Conservation (phyloP, 1,284 basidiomycete species). For the Mycena sp. region DNA sequence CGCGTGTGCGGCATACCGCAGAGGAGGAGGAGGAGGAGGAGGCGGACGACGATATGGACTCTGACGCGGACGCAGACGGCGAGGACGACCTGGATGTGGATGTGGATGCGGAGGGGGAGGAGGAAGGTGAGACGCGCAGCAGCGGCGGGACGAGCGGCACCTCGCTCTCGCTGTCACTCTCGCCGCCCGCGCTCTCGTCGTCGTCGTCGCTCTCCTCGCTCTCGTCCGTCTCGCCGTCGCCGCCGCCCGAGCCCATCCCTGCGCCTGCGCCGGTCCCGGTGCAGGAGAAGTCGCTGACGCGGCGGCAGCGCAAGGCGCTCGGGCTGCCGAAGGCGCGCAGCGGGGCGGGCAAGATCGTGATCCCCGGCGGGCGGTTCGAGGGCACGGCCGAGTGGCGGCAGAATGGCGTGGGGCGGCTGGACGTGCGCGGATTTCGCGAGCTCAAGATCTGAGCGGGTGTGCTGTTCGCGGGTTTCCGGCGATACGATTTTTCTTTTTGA, state of each 20-base stretch:
- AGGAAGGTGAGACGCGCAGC: constrained; percentile 10
- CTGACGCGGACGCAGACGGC: constrained; percentile 8
- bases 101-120: constrained; percentile 9
- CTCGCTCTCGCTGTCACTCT: constrained; percentile 28
- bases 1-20: neutral
- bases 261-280: neutral
- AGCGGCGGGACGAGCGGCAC: constrained; percentile 18
- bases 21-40: constrained; percentile 33
- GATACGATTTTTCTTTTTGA: neutral
- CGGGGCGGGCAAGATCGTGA: constrained; percentile 62
- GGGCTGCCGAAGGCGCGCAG: constrained; percentile 65
- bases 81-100: constrained; percentile 18
- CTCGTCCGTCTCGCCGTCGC: constrained; percentile 29
- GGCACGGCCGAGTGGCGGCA: constrained; percentile 66
- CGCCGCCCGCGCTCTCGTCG: constrained; percentile 30
- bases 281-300: constrained; percentile 53
- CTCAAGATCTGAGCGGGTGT: constrained; percentile 72
- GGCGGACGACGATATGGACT: constrained; percentile 35
- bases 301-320: constrained; percentile 71
- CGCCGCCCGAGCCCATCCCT: constrained; percentile 36
- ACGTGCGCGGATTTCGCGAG: constrained; percentile 84
- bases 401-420: constrained; percentile 79
- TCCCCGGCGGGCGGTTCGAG: constrained; percentile 63
- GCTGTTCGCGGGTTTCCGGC: too few relatives aligned
- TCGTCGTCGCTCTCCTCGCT: constrained; percentile 27